These are phyloP conservation scores for Musa balbisiana DNA, from an alignment of 202 grass and related monocot genomes.

Conservation along the genomic window DNA sequence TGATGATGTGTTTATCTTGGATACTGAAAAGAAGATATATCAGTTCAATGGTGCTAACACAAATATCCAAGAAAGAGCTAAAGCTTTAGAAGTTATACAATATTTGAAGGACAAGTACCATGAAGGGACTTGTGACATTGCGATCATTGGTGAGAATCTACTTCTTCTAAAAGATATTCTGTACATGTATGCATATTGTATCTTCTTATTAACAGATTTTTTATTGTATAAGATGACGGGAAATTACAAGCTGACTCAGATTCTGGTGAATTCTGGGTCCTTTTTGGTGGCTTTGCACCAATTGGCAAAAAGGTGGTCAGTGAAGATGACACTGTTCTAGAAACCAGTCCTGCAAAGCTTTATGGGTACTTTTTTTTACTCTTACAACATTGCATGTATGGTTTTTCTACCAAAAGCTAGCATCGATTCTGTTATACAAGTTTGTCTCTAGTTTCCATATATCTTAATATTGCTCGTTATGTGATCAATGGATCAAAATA, in stretches of 20 bases:
- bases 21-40: slow-evolving; percentile 82
- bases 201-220: not conserved
- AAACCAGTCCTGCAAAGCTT: slow-evolving; percentile 66
- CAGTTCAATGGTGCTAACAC: slow-evolving; percentile 96
- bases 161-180: slow-evolving; percentile 6
- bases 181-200: not conserved
- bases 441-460: no score
- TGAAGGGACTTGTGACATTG: slow-evolving; percentile 69
- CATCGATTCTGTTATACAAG: no score
- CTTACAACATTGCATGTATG: not conserved
- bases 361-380: slow-evolving; percentile 55
- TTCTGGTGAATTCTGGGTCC: slow-evolving; percentile 94
- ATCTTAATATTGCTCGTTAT: no score
- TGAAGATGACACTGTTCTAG: slow-evolving; percentile 86
- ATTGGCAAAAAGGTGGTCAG: slow-evolving; percentile 69
- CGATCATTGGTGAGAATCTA: slow-evolving; percentile 62
- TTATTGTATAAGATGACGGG: slow-evolving; percentile 62
- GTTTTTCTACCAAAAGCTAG: no score
- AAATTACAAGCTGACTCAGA: slow-evolving; percentile 84
- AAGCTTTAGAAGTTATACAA: slow-evolving; percentile 88
- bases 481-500: no score
- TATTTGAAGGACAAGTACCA: slow-evolving; percentile 90
- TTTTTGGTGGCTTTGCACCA: slow-evolving; percentile 93
- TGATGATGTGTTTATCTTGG: slow-evolving; percentile 97
- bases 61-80: slow-evolving; percentile 98